A percentile compares a stretch with the other conserved stretches of the same genome.
Evolutionary conservation across 768 basidiomycete species (phyloP).

Genomic region (Crassisporium funariophilum): DNA sequence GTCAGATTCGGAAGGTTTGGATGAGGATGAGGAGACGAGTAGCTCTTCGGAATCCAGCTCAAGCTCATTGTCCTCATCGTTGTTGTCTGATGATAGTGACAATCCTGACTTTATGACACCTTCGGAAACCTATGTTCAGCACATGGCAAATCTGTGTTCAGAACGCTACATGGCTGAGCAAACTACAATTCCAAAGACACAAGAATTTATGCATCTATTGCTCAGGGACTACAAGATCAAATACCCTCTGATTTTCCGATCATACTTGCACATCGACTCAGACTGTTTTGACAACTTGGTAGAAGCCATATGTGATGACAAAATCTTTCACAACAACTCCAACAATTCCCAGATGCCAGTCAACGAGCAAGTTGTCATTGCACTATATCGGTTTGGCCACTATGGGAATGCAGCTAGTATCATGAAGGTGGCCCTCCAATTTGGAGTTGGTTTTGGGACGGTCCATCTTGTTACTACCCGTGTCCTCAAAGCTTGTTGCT

Average conservation of each 20-base stretch:
- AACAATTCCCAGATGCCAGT: conserved; percentile 8
- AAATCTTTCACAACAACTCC: conserved; percentile 9
- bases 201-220: neutral
- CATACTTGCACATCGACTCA: conserved; percentile 1
- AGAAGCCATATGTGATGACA: conserved; percentile 5
- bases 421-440: conserved; percentile 34
- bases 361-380: conserved; percentile 9
- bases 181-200: conserved; percentile 5
- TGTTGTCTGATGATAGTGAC: neutral
- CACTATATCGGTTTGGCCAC: conserved; percentile 40
- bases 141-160: neutral
- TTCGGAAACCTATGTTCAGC: neutral
- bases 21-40: neutral
- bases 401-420: conserved; percentile 40
- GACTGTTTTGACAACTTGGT: conserved; percentile 1
- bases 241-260: neutral
- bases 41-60: too few species aligned
- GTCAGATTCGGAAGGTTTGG: neutral
- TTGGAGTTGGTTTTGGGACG: conserved; percentile 37
- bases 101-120: neutral
- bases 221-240: neutral
- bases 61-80: neutral
- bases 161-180: neutral
- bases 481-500: conserved; percentile 30
- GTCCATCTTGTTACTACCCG: conserved; percentile 25